A percentile compares a stretch with the other conserved stretches of the same genome.
These are phyloP conservation scores for Hydnum rufescens DNA, from an alignment of 768 basidiomycete genomes.

Conservation along the genomic window DNA sequence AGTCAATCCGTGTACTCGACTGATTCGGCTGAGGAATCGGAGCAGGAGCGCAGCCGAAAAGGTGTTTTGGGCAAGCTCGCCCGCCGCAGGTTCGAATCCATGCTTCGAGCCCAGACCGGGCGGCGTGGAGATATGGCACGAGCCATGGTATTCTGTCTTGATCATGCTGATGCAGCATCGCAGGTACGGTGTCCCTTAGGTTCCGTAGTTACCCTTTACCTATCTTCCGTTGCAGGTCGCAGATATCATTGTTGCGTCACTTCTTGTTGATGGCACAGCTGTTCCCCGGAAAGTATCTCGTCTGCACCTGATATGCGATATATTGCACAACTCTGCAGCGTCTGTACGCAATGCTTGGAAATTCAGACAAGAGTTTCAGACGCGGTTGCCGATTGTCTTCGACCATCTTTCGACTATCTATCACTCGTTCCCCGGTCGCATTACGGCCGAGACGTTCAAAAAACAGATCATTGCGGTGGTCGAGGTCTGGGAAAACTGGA, in stretches of 20 bases:
- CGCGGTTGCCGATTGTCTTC: constrained; percentile 79
- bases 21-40: constrained; percentile 87
- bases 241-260: constrained; percentile 75
- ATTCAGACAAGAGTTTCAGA: constrained; percentile 87
- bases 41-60: constrained; percentile 62
- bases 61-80: constrained; percentile 61
- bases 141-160: constrained; percentile 93
- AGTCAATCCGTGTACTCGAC: constrained; percentile 79
- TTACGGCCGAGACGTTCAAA: constrained; percentile 93
- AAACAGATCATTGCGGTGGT: constrained; percentile 75
- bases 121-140: constrained; percentile 79
- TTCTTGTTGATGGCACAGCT: constrained; percentile 78
- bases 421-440: constrained; percentile 85
- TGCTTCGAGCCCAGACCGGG: constrained; percentile 73
- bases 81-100: constrained; percentile 68
- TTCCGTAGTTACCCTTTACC: background rate
- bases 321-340: constrained; percentile 90
- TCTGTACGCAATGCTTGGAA: constrained; percentile 94
- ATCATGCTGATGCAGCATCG: constrained; percentile 87
- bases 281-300: constrained; percentile 96
- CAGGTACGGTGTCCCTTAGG: constrained; percentile 40
- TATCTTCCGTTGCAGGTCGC: constrained; percentile 35
- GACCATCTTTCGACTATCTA: constrained; percentile 90
- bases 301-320: constrained; percentile 89
- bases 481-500: constrained; percentile 98